Conservation (phyloP, 148 eudicot species). For the Amaranthus hypochondriacus region DNA sequence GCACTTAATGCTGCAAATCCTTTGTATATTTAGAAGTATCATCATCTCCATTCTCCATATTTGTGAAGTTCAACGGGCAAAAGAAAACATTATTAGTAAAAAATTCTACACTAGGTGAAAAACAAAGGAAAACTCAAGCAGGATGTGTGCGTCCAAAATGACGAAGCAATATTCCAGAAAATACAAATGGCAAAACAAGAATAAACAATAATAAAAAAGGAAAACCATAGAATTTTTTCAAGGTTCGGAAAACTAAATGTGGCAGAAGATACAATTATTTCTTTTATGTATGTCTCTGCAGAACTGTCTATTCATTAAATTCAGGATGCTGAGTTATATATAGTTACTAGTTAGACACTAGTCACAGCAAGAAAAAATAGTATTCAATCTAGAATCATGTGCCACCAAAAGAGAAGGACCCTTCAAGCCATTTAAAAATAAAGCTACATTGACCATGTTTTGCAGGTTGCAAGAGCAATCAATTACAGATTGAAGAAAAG, state of each 20-base stretch:
- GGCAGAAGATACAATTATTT: too few relatives aligned
- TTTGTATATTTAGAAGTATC: not conserved
- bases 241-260: too few relatives aligned
- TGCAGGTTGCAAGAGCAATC: not conserved
- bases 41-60: not conserved
- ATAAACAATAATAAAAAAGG: not conserved
- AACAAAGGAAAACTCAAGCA: not conserved
- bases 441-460: not conserved
- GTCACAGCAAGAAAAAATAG: too few relatives aligned
- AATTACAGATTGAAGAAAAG: not conserved
- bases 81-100: not conserved
- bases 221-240: not conserved
- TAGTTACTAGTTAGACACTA: not conserved
- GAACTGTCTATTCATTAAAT: too few relatives aligned
- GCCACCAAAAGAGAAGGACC: not conserved
- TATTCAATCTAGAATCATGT: not conserved
- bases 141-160: not conserved
- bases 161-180: not conserved
- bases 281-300: too few relatives aligned
- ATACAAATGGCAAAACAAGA: not conserved
- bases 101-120: not conserved
- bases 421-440: not conserved
- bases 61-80: not conserved
- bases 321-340: too few relatives aligned
- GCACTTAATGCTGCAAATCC: not conserved